Conservation (phyloP, 768 basidiomycete species). For the Multifurca ochricompacta region DNA sequence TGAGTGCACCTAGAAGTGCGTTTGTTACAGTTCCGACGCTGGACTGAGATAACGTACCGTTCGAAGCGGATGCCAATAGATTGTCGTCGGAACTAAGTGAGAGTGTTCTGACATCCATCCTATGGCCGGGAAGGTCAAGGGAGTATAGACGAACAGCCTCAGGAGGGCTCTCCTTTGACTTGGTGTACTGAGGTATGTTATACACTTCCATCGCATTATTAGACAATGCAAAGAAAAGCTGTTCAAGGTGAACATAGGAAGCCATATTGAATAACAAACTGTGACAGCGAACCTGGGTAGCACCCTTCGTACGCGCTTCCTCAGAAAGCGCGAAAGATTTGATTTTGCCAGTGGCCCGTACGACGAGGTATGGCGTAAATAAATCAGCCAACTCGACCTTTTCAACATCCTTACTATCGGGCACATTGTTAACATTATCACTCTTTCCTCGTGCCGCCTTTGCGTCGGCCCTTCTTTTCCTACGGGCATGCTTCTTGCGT, state of each 20-base stretch:
- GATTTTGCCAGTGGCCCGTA: slow-evolving; percentile 83
- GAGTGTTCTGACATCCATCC: slow-evolving; percentile 82
- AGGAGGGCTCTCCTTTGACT: slow-evolving; percentile 55
- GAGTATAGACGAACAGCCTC: slow-evolving; percentile 64
- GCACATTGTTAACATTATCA: slow-evolving; percentile 29
- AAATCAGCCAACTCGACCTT: slow-evolving; percentile 63
- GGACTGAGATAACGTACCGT: slow-evolving; percentile 42
- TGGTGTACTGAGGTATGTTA: slow-evolving; percentile 67
- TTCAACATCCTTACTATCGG: slow-evolving; percentile 33
- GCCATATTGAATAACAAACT: neutral
- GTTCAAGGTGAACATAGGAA: neutral
- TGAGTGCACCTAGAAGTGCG: slow-evolving; percentile 53
- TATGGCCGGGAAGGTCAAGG: slow-evolving; percentile 86
- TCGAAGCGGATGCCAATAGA: slow-evolving; percentile 84
- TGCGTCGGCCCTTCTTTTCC: slow-evolving; percentile 81
- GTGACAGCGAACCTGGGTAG: slow-evolving; percentile 48
- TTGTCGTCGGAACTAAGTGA: slow-evolving; percentile 88
- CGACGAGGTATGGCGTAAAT: slow-evolving; percentile 75
- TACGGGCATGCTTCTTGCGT: slow-evolving; percentile 75
- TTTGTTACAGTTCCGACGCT: slow-evolving; percentile 6
- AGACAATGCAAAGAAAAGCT: slow-evolving; percentile 76
- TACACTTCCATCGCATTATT: slow-evolving; percentile 88
- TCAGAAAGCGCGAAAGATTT: slow-evolving; percentile 73
- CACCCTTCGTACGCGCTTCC: slow-evolving; percentile 40
- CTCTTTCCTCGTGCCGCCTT: slow-evolving; percentile 42